Evolutionary conservation across 805 yeast species (phyloP).

Genomic region (Ogataea trehalophila): DNA sequence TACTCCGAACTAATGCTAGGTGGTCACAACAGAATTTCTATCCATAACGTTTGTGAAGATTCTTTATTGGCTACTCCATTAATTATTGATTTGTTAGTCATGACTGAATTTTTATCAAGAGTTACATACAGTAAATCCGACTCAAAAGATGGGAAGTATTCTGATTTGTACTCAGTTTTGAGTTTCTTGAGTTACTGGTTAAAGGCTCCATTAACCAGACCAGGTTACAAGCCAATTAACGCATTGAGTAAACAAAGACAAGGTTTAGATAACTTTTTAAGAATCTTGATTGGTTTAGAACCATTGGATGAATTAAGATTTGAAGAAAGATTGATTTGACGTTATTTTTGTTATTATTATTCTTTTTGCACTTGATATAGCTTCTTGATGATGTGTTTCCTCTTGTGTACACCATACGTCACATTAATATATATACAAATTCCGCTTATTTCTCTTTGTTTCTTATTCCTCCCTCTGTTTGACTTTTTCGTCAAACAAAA

Average conservation of each 20-base stretch:
- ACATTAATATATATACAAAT: too few relatives aligned
- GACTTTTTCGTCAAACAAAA: neutral
- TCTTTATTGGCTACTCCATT: constrained; percentile 91
- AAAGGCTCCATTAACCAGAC: constrained; percentile 91
- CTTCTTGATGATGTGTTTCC: neutral
- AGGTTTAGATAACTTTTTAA: constrained; percentile 85
- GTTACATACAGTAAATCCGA: constrained; percentile 66
- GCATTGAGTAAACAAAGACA: constrained; percentile 93
- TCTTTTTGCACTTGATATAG: neutral
- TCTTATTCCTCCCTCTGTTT: neutral
- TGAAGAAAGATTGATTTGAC: constrained; percentile 71
- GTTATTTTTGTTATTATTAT: too few relatives aligned
- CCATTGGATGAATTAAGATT: constrained; percentile 88
- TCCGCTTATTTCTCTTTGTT: too few relatives aligned
- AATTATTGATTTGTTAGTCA: constrained; percentile 84
- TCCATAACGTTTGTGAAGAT: constrained; percentile 96
- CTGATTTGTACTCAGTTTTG: constrained; percentile 76
- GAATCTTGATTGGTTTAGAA: constrained; percentile 86
- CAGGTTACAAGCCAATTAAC: constrained; percentile 85
- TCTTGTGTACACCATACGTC: too few relatives aligned
- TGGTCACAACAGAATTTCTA: constrained; percentile 90
- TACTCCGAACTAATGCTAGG: constrained; percentile 96
- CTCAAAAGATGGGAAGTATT: constrained; percentile 37
- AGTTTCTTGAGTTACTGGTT: constrained; percentile 91
- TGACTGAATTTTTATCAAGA: constrained; percentile 86